Conservation (phyloP, 1,284 basidiomycete genomes). For the Pseudozyma thailandica region DNA sequence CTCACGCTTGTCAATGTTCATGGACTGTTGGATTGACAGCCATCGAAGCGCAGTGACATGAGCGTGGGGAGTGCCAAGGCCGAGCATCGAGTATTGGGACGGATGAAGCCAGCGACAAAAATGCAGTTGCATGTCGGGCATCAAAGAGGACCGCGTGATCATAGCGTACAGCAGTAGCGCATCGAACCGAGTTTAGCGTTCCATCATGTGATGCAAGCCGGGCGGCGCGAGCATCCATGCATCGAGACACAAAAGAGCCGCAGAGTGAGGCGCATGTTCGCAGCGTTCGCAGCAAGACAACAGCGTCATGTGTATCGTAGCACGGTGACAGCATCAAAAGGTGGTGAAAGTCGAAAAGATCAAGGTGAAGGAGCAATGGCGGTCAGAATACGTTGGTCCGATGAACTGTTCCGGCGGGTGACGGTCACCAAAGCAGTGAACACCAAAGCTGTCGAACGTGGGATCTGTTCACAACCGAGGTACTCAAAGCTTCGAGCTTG, state of each 20-base stretch:
- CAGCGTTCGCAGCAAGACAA: neutral
- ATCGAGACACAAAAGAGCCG: too few relatives aligned
- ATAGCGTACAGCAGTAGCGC: too few relatives aligned
- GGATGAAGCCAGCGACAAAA: neutral
- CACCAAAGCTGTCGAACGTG: neutral
- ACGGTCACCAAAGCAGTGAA: neutral
- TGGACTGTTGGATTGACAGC: constrained; percentile 43
- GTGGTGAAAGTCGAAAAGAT: constrained; percentile 2
- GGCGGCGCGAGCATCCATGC: too few relatives aligned
- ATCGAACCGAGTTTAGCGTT: too few relatives aligned
- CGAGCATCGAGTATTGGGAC: too few relatives aligned
- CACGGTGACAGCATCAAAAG: constrained; percentile 9
- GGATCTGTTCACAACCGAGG: neutral
- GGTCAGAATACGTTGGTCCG: constrained; percentile 37
- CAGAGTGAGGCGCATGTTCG: neutral
- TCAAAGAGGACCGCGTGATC: neutral
- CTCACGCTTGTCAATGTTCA: constrained; percentile 63
- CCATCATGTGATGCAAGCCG: neutral
- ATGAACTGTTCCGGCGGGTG: neutral
- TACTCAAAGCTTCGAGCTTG: neutral
- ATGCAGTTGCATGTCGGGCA: neutral
- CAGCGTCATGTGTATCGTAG: neutral
- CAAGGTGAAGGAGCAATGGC: constrained; percentile 26
- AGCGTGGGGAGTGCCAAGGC: neutral
- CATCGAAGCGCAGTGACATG: constrained; percentile 6